Percentiles rank a stretch among this genome's conserved stretches.
phyloP scores from a whole-genome alignment of 208 protist species.

The Eutreptiella sp. region DNA sequence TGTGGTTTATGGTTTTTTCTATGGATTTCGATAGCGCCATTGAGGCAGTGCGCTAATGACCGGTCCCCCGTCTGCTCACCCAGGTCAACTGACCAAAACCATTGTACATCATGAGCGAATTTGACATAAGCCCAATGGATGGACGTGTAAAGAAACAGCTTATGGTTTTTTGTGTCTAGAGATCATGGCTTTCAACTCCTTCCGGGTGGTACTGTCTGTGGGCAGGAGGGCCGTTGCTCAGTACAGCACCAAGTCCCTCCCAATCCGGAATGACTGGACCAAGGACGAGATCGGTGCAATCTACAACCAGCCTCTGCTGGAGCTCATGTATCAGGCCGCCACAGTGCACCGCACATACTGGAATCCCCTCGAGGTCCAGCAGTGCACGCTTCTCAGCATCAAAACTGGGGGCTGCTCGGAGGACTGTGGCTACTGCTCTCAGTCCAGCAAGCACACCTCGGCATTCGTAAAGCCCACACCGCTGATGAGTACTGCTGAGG shows the following conservation, averaged over 20 bases:
- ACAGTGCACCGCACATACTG: conserved; percentile 40
- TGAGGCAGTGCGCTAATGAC: too few species aligned
- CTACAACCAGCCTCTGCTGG: conserved; percentile 46
- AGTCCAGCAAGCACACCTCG: conserved; percentile 39
- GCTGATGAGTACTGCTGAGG: conserved; percentile 30
- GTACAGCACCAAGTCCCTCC: neutral
- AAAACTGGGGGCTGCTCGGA: conserved; percentile 60
- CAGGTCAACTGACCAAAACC: too few species aligned
- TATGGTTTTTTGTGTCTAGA: too few species aligned
- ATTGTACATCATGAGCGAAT: too few species aligned
- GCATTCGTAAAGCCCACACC: conserved; percentile 39
- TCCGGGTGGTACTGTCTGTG: too few species aligned
- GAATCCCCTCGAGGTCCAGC: conserved; percentile 48
- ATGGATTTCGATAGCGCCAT: too few species aligned
- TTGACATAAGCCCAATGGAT: too few species aligned
- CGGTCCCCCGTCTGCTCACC: too few species aligned
- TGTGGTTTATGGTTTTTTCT: too few species aligned
- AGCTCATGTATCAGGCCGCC: conserved; percentile 43
- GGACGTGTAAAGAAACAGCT: too few species aligned
- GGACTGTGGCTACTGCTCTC: conserved; percentile 51
- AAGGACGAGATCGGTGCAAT: conserved; percentile 31
- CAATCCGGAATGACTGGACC: conserved; percentile 35
- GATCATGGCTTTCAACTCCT: too few species aligned
- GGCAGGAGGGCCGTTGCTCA: too few species aligned
- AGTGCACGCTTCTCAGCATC: conserved; percentile 52